These are phyloP conservation scores for Naganishia vishniacii DNA, from an alignment of 768 basidiomycete genomes.

Conservation along the genomic window DNA sequence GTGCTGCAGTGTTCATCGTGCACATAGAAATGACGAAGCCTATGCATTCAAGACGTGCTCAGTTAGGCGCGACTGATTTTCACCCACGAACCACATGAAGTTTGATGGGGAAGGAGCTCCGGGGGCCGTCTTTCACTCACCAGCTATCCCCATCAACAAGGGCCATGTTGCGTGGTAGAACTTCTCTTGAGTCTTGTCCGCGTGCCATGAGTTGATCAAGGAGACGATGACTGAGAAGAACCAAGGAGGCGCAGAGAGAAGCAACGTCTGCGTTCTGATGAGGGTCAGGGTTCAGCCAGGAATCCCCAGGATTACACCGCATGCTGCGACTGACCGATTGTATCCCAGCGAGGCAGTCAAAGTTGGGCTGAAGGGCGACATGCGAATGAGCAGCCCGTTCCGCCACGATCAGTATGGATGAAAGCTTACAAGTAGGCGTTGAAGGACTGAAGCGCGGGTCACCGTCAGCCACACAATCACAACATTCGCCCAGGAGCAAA, in stretches of 20 bases:
- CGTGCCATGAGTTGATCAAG: constrained; percentile 56
- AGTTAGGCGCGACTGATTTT: too few relatives aligned
- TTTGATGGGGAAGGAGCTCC: too few relatives aligned
- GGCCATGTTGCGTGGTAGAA: constrained; percentile 62
- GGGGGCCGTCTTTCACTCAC: too few relatives aligned
- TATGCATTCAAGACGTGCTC: too few relatives aligned
- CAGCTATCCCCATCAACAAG: constrained; percentile 55
- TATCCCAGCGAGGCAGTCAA: constrained; percentile 44
- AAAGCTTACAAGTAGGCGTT: constrained; percentile 31
- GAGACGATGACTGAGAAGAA: constrained; percentile 52
- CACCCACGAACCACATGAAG: too few relatives aligned
- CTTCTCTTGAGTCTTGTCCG: constrained; percentile 66
- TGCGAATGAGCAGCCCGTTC: neutral
- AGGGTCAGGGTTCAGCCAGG: neutral
- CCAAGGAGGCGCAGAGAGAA: constrained; percentile 47
- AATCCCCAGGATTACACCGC: neutral
- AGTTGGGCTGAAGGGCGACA: constrained; percentile 31
- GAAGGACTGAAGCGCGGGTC: constrained; percentile 14
- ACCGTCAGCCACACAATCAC: neutral
- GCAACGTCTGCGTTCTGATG: constrained; percentile 36
- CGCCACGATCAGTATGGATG: neutral
- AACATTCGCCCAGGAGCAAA: too few relatives aligned
- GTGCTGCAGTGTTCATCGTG: constrained; percentile 39
- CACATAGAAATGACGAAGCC: constrained; percentile 51
- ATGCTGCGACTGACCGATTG: neutral